Evolutionary conservation across 2,329 filamentous ascomycete species (phyloP).

Genomic region (Ophiognomonia clavigignenti-juglandacearum): DNA sequence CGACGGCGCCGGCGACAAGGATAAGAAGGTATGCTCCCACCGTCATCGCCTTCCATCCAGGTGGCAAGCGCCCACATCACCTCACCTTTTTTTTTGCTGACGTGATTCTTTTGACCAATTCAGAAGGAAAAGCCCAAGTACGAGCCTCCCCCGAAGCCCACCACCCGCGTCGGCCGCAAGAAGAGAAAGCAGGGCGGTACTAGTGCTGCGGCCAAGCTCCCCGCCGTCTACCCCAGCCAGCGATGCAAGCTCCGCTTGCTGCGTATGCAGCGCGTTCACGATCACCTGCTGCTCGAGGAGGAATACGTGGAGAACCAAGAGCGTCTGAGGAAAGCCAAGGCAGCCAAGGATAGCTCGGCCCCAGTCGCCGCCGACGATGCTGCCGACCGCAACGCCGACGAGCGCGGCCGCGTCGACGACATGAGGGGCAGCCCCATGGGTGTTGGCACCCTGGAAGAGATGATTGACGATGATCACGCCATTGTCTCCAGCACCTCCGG

Average conservation of each 20-base stretch:
- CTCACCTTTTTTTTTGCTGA: conserved; percentile 20
- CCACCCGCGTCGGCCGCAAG: conserved; percentile 94
- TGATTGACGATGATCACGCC: conserved; percentile 98
- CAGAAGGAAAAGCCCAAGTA: conserved; percentile 99
- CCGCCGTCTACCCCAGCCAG: conserved; percentile 88
- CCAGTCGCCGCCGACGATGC: conserved; percentile 68
- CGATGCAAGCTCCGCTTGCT: conserved; percentile 96
- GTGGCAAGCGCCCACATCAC: too few species aligned
- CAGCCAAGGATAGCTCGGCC: conserved; percentile 63
- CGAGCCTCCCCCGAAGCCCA: conserved; percentile 94
- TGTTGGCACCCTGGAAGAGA: conserved; percentile 93
- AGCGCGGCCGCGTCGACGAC: conserved; percentile 91
- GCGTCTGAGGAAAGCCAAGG: conserved; percentile 86
- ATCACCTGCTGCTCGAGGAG: conserved; percentile 93
- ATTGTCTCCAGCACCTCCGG: conserved; percentile 97
- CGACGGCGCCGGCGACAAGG: conserved; percentile 79
- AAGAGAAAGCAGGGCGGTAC: conserved; percentile 95
- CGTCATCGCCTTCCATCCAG: background rate
- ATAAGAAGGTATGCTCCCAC: conserved; percentile 72
- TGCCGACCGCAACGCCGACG: conserved; percentile 83
- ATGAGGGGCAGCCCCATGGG: conserved; percentile 99
- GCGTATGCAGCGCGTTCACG: conserved; percentile 97
- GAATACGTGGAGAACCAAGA: conserved; percentile 99
- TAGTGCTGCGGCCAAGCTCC: conserved; percentile 92
- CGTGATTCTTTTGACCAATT: conserved; percentile 8